These are phyloP conservation scores for Kockovaella imperatae DNA, from an alignment of 768 basidiomycete genomes.

Conservation along the genomic window DNA sequence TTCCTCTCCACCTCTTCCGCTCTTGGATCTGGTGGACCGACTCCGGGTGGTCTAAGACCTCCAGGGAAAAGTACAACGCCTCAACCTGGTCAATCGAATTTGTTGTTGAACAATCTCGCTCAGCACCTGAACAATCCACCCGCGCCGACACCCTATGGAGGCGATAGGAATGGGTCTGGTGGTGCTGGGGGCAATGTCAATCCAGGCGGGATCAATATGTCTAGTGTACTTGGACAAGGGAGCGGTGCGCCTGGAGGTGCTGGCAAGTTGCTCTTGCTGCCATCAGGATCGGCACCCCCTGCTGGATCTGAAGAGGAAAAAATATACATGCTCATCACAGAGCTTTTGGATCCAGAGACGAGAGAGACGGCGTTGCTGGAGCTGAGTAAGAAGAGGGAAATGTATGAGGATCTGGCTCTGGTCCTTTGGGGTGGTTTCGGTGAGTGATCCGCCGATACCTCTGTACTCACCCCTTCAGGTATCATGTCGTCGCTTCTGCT, in stretches of 20 bases:
- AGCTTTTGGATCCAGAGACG: slow-evolving; percentile 50
- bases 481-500: slow-evolving; percentile 96
- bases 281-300: slow-evolving; percentile 35
- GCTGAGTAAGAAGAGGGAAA: slow-evolving; percentile 96
- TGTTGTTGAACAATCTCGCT: slow-evolving; percentile 33
- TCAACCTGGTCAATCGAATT: slow-evolving; percentile 12
- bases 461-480: slow-evolving; percentile 50
- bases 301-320: slow-evolving; percentile 58
- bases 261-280: slow-evolving; percentile 38
- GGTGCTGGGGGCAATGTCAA: slow-evolving; percentile 10
- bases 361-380: slow-evolving; percentile 86
- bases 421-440: slow-evolving; percentile 99
- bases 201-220: neutral
- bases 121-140: slow-evolving; percentile 44
- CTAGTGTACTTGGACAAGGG: neutral
- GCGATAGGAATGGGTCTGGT: slow-evolving; percentile 3
- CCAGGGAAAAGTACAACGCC: slow-evolving; percentile 4
- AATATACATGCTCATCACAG: slow-evolving; percentile 75
- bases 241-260: slow-evolving; percentile 6
- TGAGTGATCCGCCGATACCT: slow-evolving; percentile 43
- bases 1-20: too few species aligned
- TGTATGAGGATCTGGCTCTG: slow-evolving; percentile 95
- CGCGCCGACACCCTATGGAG: slow-evolving; percentile 9
- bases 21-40: too few species aligned
- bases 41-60: too few species aligned